Evolutionary conservation across 2,329 filamentous ascomycete species (phyloP).

Genomic region (Epichloe amarillans): DNA sequence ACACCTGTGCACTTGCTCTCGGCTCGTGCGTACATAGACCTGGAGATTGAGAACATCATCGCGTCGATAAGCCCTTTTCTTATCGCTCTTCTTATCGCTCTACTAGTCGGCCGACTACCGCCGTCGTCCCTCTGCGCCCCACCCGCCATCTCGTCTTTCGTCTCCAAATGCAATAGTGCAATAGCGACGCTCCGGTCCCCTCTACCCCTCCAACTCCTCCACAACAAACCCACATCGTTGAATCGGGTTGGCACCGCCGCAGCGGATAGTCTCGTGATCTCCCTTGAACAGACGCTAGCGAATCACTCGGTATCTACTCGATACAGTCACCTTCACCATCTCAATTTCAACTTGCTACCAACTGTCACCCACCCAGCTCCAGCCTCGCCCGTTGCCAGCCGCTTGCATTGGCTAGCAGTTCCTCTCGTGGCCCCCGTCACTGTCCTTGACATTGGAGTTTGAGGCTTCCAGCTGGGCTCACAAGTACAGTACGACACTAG

Average conservation of each 20-base stretch:
- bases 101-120: no score
- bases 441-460: background rate
- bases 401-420: slow-evolving; percentile 17
- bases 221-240: slow-evolving; percentile 3
- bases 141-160: background rate
- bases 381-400: slow-evolving; percentile 3
- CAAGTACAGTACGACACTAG: slow-evolving; percentile 5
- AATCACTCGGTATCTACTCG: background rate
- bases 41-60: no score
- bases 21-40: no score
- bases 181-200: background rate
- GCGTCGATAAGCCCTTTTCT: no score
- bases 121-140: no score
- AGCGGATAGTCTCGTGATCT: background rate
- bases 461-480: background rate
- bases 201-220: slow-evolving; percentile 3
- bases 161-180: background rate
- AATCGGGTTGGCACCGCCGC: background rate
- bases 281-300: background rate
- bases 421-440: slow-evolving; percentile 9
- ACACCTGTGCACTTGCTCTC: no score
- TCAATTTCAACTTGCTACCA: slow-evolving; percentile 1
- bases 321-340: slow-evolving; percentile 2
- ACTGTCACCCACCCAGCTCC: slow-evolving; percentile 1
- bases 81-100: no score